Base-by-base conservation (phyloP, 441 rosid genomes). In the Metrosideros polymorpha region DNA sequence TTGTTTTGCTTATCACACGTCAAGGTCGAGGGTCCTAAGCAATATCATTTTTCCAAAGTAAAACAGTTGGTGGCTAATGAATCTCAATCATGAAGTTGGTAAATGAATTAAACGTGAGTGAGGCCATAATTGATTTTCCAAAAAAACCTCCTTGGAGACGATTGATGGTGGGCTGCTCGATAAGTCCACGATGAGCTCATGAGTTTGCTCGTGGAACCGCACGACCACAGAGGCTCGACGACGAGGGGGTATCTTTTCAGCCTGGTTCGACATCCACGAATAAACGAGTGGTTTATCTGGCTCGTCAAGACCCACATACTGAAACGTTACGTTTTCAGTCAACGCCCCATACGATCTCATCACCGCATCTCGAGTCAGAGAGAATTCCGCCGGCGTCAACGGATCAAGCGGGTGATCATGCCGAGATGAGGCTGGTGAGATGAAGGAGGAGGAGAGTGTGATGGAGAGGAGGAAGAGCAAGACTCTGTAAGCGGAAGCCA, bases 321-420 rank as follows among this genome's bases (percentile, higher is more conserved):
- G 98, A 63, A 92, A 95, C 35, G 95, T 94, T 84, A 95, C 86
- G 87, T 94, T 93, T 43, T 91, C 90, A 83, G 87, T 91, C 25
- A 88, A 83, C 7, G 59, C 29, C 71, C 91, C 91, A 2, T 55
- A 88, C 30, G 95, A 93, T 5, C 91, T 90, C 50, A 86, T 90
- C 84, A 96, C 86, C 49, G 92, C 90, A 83, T 55, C 86, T 84
- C 90, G 89, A 82, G 91, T 82, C 88, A 87, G 91, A 91, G 92
- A 90, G 88, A 95, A 90, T 90, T 96, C 99, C 6, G 90, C 59
- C 2, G 93, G 88, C 42, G 83, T 90, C 12, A 95, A 91, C 18
- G 98, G 95, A 85, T 95, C 96, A n/a, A 95, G 91, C 39, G 99
- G 98, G 88, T 95, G 93, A 86, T 86, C 85, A 82, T 89, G 84